Conservation (phyloP, 148 eudicot genomes). For the Amaranthus palmeri region DNA sequence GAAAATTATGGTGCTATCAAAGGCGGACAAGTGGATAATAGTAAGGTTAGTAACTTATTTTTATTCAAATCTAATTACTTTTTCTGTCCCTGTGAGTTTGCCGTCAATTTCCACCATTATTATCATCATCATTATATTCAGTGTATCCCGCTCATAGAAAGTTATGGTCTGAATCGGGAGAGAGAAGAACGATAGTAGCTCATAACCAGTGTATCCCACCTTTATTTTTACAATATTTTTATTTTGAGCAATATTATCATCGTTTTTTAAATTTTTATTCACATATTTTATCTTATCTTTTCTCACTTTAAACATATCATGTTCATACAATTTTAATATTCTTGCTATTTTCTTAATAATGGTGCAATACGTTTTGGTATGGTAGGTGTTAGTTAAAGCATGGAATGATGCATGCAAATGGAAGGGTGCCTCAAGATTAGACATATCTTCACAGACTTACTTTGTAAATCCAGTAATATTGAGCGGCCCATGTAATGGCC, state of each 20-base stretch:
- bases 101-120: too few relatives aligned
- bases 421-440: conserved; percentile 28
- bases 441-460: conserved; percentile 36
- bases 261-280: not conserved
- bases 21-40: conserved; percentile 11
- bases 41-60: conserved; percentile 21
- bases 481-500: conserved; percentile 46
- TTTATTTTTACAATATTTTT: too few relatives aligned
- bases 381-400: conserved; percentile 50
- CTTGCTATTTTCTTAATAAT: too few relatives aligned
- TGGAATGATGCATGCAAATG: conserved; percentile 56
- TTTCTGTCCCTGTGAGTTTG: too few relatives aligned
- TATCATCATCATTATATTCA: too few relatives aligned
- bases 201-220: too few relatives aligned
- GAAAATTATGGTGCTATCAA: conserved; percentile 29
- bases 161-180: too few relatives aligned
- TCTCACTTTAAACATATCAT: too few relatives aligned
- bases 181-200: too few relatives aligned
- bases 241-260: not conserved
- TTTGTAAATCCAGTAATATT: conserved; percentile 27
- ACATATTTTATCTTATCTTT: too few relatives aligned
- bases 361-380: not conserved
- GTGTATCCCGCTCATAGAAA: too few relatives aligned
- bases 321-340: too few relatives aligned
- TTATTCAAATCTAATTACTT: not conserved